Evolutionary conservation across 805 yeast genomes (phyloP).

Genomic region (Candida argentea): DNA sequence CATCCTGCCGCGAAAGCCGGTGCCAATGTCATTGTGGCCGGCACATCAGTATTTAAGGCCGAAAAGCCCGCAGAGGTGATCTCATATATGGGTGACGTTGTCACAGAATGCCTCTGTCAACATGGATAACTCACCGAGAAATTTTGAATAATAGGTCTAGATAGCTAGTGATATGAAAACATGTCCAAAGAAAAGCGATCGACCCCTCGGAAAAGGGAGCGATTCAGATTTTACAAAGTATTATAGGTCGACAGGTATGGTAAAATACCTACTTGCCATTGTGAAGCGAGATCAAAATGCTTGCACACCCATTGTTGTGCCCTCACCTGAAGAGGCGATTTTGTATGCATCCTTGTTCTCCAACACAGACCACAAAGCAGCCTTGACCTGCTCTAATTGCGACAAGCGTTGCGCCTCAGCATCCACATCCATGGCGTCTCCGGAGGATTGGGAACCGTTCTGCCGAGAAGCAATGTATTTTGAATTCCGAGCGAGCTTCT

Average conservation of each 20-base stretch:
- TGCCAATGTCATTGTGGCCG: conserved; percentile 96
- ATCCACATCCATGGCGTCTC: conserved; percentile 38
- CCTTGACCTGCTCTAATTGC: conserved; percentile 42
- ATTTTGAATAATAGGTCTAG: conserved; percentile 9
- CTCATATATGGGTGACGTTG: conserved; percentile 52
- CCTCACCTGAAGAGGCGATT: conserved; percentile 45
- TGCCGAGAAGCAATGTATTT: conserved; percentile 56
- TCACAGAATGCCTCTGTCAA: conserved; percentile 40
- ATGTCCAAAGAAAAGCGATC: no score
- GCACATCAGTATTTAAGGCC: conserved; percentile 88
- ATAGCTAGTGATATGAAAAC: neutral
- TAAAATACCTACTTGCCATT: no score
- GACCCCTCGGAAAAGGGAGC: neutral
- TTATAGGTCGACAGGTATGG: no score
- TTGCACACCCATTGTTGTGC: conserved; percentile 84
- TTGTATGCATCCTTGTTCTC: conserved; percentile 44
- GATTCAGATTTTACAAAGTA: no score
- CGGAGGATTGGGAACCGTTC: conserved; percentile 10
- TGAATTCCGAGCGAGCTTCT: conserved; percentile 71
- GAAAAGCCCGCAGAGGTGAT: conserved; percentile 71
- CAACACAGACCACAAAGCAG: conserved; percentile 63
- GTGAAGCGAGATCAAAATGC: no score
- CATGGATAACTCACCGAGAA: conserved; percentile 36
- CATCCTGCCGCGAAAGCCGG: conserved; percentile 91
- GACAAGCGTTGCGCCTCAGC: conserved; percentile 11